Evolutionary conservation across 2,329 filamentous ascomycete genomes (phyloP), one percentile per base, ranked within the genome.

Genomic region (Phialocephala sp.): DNA sequence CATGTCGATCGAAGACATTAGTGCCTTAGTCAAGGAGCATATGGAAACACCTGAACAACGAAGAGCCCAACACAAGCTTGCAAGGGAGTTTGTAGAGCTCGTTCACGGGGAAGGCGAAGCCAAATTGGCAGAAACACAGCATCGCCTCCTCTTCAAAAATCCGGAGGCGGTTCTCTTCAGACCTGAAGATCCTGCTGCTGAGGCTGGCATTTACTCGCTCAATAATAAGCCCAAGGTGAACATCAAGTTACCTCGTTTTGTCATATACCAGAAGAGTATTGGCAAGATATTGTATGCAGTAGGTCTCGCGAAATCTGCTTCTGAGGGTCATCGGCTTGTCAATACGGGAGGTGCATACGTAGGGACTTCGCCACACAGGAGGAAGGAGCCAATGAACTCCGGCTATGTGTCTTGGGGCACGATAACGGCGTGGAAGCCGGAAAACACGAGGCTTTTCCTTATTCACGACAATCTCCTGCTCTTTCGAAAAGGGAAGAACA

Each of bases 31-130:
- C 86, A 77, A 81, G 37, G 77, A 89, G 68, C 94, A 98, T 71
- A 79, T 78, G 9, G 69, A 82, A 35, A 85, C 94, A 63, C 91
- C 91, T 0, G 84, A 88, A 0, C 87, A 89, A 78, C 88, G 95
- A 36, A 76, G 87, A 63, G 93, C 94, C 2, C 94, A 99, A 72
- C 94, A 97, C 75, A 80, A 84, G 0, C 85, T 99, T 2, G 95
- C 95, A 0, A 86, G 83, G 59, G 94, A 99, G 75, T 90, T 98
- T 24, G 82, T 96, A 0, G 85, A 89, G 59, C 83, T 99, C 1
- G 86, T 93, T 0, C 93, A 98, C 75, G 92, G 94, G 15, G 76
- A 81, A 0, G 73, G 84, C 8, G 85, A 85, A 67, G 93, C 94
- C 0, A 76, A 85, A 15, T 80, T 85, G 24, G 89, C 92, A 8